A percentile compares a stretch with the other conserved stretches of the same genome.
phyloP scores from a whole-genome alignment of 2,329 filamentous ascomycete genomes.

The Metarhizium rileyi region DNA sequence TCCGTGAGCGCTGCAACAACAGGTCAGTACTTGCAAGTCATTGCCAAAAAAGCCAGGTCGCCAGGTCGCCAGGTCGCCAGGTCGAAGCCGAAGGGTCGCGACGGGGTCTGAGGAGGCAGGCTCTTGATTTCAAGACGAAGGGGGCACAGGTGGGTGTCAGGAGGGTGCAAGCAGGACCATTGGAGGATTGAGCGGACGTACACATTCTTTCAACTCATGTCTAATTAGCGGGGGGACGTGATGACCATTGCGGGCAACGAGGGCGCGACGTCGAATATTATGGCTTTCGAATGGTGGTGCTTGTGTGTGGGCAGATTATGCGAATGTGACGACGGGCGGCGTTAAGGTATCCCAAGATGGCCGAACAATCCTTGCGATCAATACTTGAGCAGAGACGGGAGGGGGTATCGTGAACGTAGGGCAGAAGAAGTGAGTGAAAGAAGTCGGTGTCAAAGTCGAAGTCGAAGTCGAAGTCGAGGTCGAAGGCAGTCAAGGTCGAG shows the following conservation, averaged over 20 bases:
- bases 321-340: background rate
- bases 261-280: conserved; percentile 16
- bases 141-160: background rate
- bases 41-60: background rate
- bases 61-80: too few species aligned
- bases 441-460: too few species aligned
- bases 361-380: too few species aligned
- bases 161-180: conserved; percentile 1
- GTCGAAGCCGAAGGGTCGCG: background rate
- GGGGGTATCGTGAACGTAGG: too few species aligned
- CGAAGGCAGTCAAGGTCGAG: too few species aligned
- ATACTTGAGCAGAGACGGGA: too few species aligned
- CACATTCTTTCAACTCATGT: conserved; percentile 34
- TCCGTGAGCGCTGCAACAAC: conserved; percentile 34
- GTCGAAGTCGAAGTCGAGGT: too few species aligned
- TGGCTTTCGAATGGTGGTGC: background rate
- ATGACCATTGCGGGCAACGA: conserved; percentile 24
- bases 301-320: background rate
- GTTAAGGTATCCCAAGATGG: background rate
- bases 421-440: too few species aligned
- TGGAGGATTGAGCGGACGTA: conserved; percentile 19
- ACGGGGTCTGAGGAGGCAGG: background rate
- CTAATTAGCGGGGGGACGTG: conserved; percentile 21
- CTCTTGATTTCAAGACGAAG: background rate
- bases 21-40: background rate